Conservation (phyloP, 192 early-diverging fungal genomes). For the Piromyces finnis region DNA sequence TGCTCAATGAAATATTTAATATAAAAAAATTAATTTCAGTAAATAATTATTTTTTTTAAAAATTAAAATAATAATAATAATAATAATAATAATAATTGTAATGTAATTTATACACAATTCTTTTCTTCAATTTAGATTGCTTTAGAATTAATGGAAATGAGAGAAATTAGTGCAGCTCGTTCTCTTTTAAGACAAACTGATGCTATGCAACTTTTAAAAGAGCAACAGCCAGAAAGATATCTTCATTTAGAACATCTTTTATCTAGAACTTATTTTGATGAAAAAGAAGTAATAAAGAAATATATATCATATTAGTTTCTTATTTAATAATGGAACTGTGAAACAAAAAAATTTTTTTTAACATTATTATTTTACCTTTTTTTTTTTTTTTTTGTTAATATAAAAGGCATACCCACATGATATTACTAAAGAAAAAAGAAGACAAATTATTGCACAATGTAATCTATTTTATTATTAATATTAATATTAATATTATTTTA, state of each 20-base stretch:
- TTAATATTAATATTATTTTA: no score
- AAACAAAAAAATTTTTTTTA: no score
- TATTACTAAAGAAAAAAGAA: slow-evolving; percentile 48
- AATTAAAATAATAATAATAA: background rate
- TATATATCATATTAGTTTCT: no score
- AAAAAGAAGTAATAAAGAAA: slow-evolving; percentile 44
- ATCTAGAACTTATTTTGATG: slow-evolving; percentile 47
- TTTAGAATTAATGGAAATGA: slow-evolving; percentile 68
- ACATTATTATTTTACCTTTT: background rate
- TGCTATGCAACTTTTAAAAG: slow-evolving; percentile 67
- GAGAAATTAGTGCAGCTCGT: slow-evolving; percentile 65
- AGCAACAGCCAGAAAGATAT: slow-evolving; percentile 60
- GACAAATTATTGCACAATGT: slow-evolving; percentile 54
- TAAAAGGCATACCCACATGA: slow-evolving; percentile 36
- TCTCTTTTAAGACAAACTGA: slow-evolving; percentile 76
- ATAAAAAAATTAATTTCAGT: no score
- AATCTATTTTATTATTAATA: no score
- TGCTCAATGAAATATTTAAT: no score
- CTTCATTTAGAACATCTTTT: slow-evolving; percentile 63
- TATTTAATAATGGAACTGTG: no score
- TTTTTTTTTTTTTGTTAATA: background rate
- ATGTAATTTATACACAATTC: background rate
- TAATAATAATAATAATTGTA: background rate
- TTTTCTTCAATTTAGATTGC: no score
- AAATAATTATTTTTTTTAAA: background rate